Conservation (phyloP, 495 filamentous ascomycete species). For the Podospora pseudopauciseta region DNA sequence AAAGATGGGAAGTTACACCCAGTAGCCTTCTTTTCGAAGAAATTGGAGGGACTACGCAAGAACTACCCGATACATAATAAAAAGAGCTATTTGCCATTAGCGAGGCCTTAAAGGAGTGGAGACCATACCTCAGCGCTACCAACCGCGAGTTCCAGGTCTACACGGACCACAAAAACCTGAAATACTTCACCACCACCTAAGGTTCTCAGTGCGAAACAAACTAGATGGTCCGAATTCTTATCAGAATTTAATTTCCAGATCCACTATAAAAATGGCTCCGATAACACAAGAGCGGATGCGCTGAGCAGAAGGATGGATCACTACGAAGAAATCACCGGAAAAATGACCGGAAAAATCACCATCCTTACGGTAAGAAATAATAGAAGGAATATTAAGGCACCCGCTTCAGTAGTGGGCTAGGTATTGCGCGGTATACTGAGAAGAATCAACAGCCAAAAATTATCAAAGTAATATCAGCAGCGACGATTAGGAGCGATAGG, state of each 20-base stretch:
- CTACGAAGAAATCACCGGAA: not conserved
- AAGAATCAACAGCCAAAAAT: too few species aligned
- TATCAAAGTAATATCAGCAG: too few species aligned
- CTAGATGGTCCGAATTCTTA: conserved; percentile 25
- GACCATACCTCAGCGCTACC: conserved; percentile 8
- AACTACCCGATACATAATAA: conserved; percentile 15
- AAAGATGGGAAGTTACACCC: conserved; percentile 8
- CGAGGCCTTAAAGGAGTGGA: conserved; percentile 8
- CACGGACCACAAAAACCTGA: conserved; percentile 9
- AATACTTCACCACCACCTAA: conserved; percentile 28
- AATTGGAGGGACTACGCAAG: not conserved
- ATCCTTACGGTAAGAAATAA: too few species aligned
- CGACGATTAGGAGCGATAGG: not conserved
- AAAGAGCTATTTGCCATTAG: conserved; percentile 10
- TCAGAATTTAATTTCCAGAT: conserved; percentile 33
- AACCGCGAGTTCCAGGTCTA: conserved; percentile 8
- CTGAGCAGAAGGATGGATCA: conserved; percentile 8
- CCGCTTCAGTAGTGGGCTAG: too few species aligned
- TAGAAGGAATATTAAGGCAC: too few species aligned
- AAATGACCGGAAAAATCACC: too few species aligned
- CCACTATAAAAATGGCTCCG: conserved; percentile 19
- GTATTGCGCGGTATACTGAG: too few species aligned
- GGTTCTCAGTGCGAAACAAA: conserved; percentile 27
- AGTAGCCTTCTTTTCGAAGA: not conserved
- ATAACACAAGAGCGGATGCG: conserved; percentile 15